A percentile compares a stretch with the other conserved stretches of the same genome.
Conservation (phyloP, 352 stramenopile genomes). For the Plasmopara viticola region DNA sequence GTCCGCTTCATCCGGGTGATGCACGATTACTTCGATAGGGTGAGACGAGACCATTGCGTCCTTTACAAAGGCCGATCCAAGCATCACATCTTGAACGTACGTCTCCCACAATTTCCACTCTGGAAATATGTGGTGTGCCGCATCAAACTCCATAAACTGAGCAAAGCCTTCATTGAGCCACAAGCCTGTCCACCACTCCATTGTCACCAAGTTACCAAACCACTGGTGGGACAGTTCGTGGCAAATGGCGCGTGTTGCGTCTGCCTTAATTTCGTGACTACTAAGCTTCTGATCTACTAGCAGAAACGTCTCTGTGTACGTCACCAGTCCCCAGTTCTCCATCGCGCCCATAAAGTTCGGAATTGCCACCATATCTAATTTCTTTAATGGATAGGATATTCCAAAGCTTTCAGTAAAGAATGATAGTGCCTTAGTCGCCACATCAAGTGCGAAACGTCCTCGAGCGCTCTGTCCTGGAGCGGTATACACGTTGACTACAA, state of each 20-base stretch:
- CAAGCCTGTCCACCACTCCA: constrained; percentile 94
- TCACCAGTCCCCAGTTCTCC: constrained; percentile 94
- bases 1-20: constrained; percentile 91
- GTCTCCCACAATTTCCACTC: constrained; percentile 94
- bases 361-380: constrained; percentile 97
- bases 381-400: constrained; percentile 95
- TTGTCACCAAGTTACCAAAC: constrained; percentile 98
- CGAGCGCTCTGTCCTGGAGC: constrained; percentile 85
- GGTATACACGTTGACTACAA: constrained; percentile 94
- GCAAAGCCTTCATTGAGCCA: constrained; percentile 99
- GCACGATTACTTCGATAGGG: constrained; percentile 93
- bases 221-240: constrained; percentile 97
- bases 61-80: constrained; percentile 84
- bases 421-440: constrained; percentile 50
- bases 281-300: constrained; percentile 72
- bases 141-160: constrained; percentile 93
- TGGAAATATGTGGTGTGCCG: constrained; percentile 90
- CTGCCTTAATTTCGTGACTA: constrained; percentile 48
- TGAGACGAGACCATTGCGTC: constrained; percentile 89
- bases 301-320: constrained; percentile 92
- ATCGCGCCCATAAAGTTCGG: constrained; percentile 94
- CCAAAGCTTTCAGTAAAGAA: constrained; percentile 72
- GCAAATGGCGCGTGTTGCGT: constrained; percentile 91
- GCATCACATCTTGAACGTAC: constrained; percentile 81
- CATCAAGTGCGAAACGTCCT: constrained; percentile 88